Evolutionary conservation across 2,329 filamentous ascomycete species (phyloP).

Genomic region (Davidsoniella eucalypti): DNA sequence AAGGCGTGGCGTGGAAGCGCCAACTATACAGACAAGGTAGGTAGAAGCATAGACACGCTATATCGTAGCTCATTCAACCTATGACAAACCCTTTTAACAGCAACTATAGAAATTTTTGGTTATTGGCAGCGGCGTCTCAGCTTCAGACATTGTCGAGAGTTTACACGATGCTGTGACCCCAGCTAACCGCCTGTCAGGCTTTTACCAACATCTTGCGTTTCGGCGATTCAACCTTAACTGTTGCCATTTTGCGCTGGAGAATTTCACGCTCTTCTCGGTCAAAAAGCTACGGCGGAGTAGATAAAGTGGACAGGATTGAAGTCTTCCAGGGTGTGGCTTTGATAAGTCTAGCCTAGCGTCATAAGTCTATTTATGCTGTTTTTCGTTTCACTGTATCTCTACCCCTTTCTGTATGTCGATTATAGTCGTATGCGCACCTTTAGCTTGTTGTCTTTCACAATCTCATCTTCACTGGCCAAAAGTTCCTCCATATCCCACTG

Average conservation of each 20-base stretch:
- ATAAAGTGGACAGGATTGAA: too few species aligned
- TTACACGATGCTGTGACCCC: slow-evolving; percentile 20
- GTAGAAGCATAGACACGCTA: slow-evolving; percentile 14
- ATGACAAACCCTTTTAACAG: neutral
- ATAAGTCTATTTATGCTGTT: too few species aligned
- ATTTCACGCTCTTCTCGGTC: too few species aligned
- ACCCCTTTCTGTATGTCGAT: neutral
- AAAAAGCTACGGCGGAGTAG: too few species aligned
- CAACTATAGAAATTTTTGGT: slow-evolving; percentile 30
- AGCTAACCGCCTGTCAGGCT: slow-evolving; percentile 18
- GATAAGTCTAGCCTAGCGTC: too few species aligned
- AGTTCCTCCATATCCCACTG: slow-evolving; percentile 33
- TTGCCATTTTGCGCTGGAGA: too few species aligned
- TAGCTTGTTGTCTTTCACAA: slow-evolving; percentile 19
- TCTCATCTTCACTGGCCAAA: slow-evolving; percentile 24
- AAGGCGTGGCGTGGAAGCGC: slow-evolving; percentile 22
- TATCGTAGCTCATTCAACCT: slow-evolving; percentile 11
- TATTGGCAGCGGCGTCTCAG: slow-evolving; percentile 40
- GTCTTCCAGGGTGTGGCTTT: too few species aligned
- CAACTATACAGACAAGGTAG: slow-evolving; percentile 14
- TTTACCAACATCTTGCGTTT: slow-evolving; percentile 23
- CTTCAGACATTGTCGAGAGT: slow-evolving; percentile 38
- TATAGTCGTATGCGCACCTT: slow-evolving; percentile 15
- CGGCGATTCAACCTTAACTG: slow-evolving; percentile 21
- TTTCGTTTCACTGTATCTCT: neutral